Evolutionary conservation across 2,329 filamentous ascomycete species (phyloP), one percentile per base, ranked within the genome.

Genomic region (Fulvia fulva): DNA sequence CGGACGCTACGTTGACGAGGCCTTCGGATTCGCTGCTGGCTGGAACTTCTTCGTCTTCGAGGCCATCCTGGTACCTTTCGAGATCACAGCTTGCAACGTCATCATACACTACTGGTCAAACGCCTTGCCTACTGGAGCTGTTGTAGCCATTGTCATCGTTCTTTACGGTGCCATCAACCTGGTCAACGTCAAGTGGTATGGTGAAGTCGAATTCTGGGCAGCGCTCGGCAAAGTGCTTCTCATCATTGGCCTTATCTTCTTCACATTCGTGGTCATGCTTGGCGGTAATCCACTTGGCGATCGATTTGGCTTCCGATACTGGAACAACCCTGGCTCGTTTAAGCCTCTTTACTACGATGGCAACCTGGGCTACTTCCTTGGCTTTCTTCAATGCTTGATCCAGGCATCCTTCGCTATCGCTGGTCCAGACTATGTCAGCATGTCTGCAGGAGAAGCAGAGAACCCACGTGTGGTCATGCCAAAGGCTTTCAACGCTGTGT

Each of bases 181-280:
- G 49, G 79, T 92, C 60, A 87, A 86, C 0, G 87, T 91, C 19
- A 80, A 87, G 63, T 90, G 81, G 80, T 91, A 89, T 58, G 88
- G 88, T 46, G 88, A 91, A 73, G 83, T 86, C 0, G 90, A 94
- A 70, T 94, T 95, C 68, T 83, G 83, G 76, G 83, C 62, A 14
- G 60, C 63, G 9, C 34, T 65, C 87, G 21, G 75, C 58, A 78
- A 91, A 71, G 82, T 91, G 2, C 65, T 91, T 1, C 79, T 91
- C 52, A 89, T 89, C 59, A 74, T 91, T 34, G 87, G 84, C 1
- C 79, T 93, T 52, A 81, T 92, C 64, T 67, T 85, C 62, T 92
- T 90, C 75, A 93, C 90, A 1, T 90, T 96, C 68, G 81, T 95
- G 63, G 84, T 86, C 63, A 93, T 94, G 87, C 76, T 94, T 0